Percentiles rank a stretch among this genome's conserved stretches.
phyloP scores from a whole-genome alignment of 139 green algal species.

The Chlorella vulgaris region DNA sequence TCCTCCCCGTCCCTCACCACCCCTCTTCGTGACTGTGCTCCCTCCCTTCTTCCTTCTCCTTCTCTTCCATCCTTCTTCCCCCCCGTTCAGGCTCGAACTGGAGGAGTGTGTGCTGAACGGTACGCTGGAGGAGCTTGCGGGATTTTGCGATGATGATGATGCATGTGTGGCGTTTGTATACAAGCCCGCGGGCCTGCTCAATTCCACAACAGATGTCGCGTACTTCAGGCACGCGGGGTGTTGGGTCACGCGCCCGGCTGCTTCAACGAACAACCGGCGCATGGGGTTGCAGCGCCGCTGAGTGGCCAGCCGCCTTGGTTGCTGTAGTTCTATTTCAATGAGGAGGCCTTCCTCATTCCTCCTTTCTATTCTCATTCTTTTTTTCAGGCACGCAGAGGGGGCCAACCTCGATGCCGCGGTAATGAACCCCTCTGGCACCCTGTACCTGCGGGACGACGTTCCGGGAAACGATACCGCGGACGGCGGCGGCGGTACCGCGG shows the following conservation, averaged over 20 bases:
- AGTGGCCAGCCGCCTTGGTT: too few species aligned
- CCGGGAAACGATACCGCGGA: not conserved
- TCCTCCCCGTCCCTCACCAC: too few species aligned
- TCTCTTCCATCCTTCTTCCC: not conserved
- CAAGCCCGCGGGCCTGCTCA: not conserved
- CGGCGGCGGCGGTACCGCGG: too few species aligned
- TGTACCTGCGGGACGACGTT: too few species aligned
- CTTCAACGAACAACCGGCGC: too few species aligned
- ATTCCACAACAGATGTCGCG: not conserved
- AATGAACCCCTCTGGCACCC: not conserved
- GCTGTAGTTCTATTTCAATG: too few species aligned
- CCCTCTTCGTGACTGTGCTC: too few species aligned
- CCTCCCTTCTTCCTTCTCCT: not conserved
- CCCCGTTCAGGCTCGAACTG: not conserved
- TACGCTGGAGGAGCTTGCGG: not conserved
- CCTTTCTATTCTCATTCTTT: too few species aligned
- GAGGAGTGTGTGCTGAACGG: not conserved
- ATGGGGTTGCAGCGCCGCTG: too few species aligned
- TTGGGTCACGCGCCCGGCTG: too few species aligned
- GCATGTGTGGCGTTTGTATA: not conserved
- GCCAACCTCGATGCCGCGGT: not conserved
- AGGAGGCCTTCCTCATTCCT: too few species aligned
- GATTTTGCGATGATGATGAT: not conserved
- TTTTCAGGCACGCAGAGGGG: not conserved
- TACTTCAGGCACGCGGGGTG: too few species aligned